These are phyloP conservation scores for Tothia fuscella DNA, from an alignment of 2,329 filamentous ascomycete species.

Conservation along the genomic window DNA sequence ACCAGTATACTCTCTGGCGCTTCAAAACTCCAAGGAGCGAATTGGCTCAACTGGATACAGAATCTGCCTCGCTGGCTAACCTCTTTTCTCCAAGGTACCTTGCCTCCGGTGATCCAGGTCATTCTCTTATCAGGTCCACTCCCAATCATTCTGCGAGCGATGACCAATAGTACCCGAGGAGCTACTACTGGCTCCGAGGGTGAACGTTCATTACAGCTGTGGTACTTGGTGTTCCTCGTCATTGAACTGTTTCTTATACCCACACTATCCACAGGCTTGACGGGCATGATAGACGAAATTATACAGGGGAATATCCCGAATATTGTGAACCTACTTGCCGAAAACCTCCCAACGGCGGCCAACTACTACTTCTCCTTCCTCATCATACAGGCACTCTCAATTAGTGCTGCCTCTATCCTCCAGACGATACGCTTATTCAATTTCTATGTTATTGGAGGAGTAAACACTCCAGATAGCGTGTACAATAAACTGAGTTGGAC, in stretches of 20 bases:
- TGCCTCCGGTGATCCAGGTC: slow-evolving; percentile 68
- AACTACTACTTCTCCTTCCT: slow-evolving; percentile 99
- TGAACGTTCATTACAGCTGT: slow-evolving; percentile 72
- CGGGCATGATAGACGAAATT: slow-evolving; percentile 50
- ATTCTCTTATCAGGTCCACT: slow-evolving; percentile 58
- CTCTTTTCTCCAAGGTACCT: slow-evolving; percentile 68
- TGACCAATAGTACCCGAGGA: slow-evolving; percentile 60
- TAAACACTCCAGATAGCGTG: slow-evolving; percentile 10
- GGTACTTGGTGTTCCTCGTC: slow-evolving; percentile 90
- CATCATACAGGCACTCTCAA: slow-evolving; percentile 83
- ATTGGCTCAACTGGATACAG: slow-evolving; percentile 60
- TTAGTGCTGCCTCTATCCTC: slow-evolving; percentile 77
- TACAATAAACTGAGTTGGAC: slow-evolving; percentile 10
- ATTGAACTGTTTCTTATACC: slow-evolving; percentile 91
- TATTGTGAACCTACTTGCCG: slow-evolving; percentile 60
- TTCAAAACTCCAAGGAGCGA: slow-evolving; percentile 52
- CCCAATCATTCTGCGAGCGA: slow-evolving; percentile 62
- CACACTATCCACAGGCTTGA: slow-evolving; percentile 67
- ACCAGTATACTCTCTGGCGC: slow-evolving; percentile 75
- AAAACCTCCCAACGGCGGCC: slow-evolving; percentile 70
- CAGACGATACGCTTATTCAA: slow-evolving; percentile 66
- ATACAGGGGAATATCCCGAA: slow-evolving; percentile 52
- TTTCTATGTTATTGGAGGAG: slow-evolving; percentile 68
- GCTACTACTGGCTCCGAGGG: slow-evolving; percentile 69
- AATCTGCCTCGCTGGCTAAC: slow-evolving; percentile 48